Conservation (phyloP, 495 filamentous ascomycete species). For the Extremus antarcticus region DNA sequence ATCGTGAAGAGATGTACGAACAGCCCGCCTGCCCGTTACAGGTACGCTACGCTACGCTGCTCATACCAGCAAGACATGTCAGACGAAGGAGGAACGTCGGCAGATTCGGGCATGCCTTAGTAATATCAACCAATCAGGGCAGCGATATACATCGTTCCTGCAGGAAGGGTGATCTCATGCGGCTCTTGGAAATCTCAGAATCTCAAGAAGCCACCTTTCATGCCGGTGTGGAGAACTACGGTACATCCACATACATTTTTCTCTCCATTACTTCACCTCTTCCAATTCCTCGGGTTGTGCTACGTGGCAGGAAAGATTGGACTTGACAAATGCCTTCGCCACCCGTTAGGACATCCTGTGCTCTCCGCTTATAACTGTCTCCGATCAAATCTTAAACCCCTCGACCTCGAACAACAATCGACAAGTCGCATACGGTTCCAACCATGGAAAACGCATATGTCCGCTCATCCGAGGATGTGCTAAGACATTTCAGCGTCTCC, state of each 20-base stretch:
- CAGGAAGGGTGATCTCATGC: not conserved
- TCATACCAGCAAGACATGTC: too few species aligned
- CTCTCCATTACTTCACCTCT: not conserved
- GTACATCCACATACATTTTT: not conserved
- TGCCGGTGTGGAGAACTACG: not conserved
- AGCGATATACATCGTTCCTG: not conserved
- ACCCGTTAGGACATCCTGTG: not conserved
- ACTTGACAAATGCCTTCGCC: not conserved
- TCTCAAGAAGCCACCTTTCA: not conserved
- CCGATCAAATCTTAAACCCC: too few species aligned
- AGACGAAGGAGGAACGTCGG: too few species aligned
- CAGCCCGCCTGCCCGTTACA: too few species aligned
- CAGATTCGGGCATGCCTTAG: not conserved
- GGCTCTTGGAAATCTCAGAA: not conserved
- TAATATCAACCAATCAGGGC: not conserved
- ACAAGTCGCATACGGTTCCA: not conserved
- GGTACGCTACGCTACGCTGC: too few species aligned
- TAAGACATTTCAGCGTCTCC: constrained; percentile 19
- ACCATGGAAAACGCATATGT: constrained; percentile 23
- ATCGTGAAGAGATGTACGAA: too few species aligned
- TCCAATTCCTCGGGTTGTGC: not conserved
- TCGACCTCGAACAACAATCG: not conserved
- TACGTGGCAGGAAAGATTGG: not conserved
- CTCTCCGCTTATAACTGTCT: not conserved
- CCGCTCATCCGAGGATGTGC: constrained; percentile 16